A percentile compares a stretch with the other conserved stretches of the same genome.
Conservation (phyloP, 1,284 basidiomycete species). For the Moniliella sp. region DNA sequence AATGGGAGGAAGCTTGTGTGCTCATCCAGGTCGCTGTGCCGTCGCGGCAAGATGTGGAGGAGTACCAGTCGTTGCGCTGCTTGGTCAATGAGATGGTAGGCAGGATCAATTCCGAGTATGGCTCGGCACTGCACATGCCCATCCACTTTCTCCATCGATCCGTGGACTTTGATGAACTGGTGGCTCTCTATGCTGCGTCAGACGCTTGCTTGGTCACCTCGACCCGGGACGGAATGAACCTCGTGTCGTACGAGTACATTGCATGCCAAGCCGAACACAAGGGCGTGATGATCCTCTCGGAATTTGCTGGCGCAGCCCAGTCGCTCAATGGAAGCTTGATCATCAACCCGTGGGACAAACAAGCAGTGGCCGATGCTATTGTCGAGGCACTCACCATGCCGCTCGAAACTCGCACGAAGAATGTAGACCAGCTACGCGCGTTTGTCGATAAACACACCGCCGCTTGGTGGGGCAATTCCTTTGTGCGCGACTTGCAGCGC, state of each 20-base stretch:
- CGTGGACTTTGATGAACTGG: slow-evolving; percentile 75
- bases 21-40: slow-evolving; percentile 90
- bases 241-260: slow-evolving; percentile 84
- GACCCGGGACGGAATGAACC: slow-evolving; percentile 93
- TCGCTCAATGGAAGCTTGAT: slow-evolving; percentile 29
- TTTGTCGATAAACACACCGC: slow-evolving; percentile 30
- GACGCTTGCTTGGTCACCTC: slow-evolving; percentile 87
- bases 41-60: slow-evolving; percentile 89
- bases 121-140: slow-evolving; percentile 94
- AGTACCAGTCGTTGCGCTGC: slow-evolving; percentile 87
- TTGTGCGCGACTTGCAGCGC: slow-evolving; percentile 4
- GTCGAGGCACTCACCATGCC: slow-evolving; percentile 80
- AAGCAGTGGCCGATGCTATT: slow-evolving; percentile 85
- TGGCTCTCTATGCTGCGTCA: slow-evolving; percentile 80
- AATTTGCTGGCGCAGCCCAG: slow-evolving; percentile 95
- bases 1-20: slow-evolving; percentile 88
- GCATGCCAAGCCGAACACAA: slow-evolving; percentile 77
- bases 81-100: slow-evolving; percentile 95
- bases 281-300: slow-evolving; percentile 88
- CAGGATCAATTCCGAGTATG: slow-evolving; percentile 89
- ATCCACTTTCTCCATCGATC: slow-evolving; percentile 82
- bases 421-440: slow-evolving; percentile 81
- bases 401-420: slow-evolving; percentile 51
- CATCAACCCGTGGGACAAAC: slow-evolving; percentile 38
- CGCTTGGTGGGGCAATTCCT: slow-evolving; percentile 24